Evolutionary conservation across 2,329 filamentous ascomycete genomes (phyloP), one percentile per base, ranked within the genome.

Genomic region (Tolypocladium ovalisporum): DNA sequence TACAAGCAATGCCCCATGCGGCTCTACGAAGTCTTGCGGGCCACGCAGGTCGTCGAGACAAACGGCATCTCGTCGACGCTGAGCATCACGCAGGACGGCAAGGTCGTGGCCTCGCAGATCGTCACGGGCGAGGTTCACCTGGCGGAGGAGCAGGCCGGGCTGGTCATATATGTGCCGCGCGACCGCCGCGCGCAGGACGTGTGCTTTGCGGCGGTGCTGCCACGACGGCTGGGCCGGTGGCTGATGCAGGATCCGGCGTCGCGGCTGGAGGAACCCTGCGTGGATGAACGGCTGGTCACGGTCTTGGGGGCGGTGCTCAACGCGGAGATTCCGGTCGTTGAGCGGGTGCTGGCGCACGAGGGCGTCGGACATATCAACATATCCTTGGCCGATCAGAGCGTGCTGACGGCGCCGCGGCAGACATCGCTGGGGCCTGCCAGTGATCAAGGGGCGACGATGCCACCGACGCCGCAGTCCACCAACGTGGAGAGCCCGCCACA

Each of bases 111-210:
- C 0, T 61, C 66, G 4, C 51, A 64, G 1, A 58, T 64, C 8
- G 57, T 63, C 1, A 58, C 52, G 17, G 63, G 62, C 7, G 59
- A 64, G 1, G 37, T 70, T 3, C 69, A 73, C 8, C 62, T 75
- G n/a, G 60, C 65, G 0, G 69, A 73, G 10, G 54, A 57, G 0
- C 22, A 54, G 0, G 56, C 29, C 0, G 15, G 32, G 0, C 59
- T 73, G 4, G 62, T 59, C 4, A 54, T 75, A 0, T 75, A 69
- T n/a, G 57, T 75, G 0, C 73, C 73, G 0, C 60, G 59, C 4
- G 54, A 67, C 12, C 62, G 60, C 15, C 59, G 63, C 12, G 52
- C 58, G 0, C 72, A 70, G 52, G 61, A 66, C 6, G 60, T 66
- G 7, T 67, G 64, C 54, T 73, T 70, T 59, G 61, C 57, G 13